These are phyloP conservation scores for Penicillium psychrofluorescens DNA, from an alignment of 495 filamentous ascomycete species.

Conservation along the genomic window DNA sequence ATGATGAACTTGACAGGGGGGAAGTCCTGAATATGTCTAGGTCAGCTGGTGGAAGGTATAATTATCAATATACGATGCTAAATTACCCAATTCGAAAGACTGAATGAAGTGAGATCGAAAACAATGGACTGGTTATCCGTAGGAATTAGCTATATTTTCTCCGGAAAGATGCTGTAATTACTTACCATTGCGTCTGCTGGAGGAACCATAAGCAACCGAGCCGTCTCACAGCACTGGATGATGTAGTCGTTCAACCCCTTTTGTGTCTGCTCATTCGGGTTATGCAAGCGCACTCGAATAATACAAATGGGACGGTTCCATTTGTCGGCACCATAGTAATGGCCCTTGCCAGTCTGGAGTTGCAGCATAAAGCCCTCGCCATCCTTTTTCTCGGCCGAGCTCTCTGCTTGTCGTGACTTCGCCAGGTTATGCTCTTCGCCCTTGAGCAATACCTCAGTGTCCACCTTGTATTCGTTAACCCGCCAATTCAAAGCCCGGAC, in stretches of 20 bases:
- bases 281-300: conserved; percentile 70
- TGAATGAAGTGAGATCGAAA: conserved; percentile 89
- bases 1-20: conserved; percentile 93
- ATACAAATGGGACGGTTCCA: conserved; percentile 74
- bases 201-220: conserved; percentile 62
- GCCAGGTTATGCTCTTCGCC: conserved; percentile 60
- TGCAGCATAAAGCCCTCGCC: conserved; percentile 75
- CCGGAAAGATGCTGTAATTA: conserved; percentile 8
- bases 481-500: conserved; percentile 86
- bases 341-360: conserved; percentile 81
- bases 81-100: conserved; percentile 80
- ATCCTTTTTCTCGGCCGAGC: conserved; percentile 49
- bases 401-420: conserved; percentile 46
- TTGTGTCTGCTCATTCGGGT: conserved; percentile 71
- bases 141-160: neutral
- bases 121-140: conserved; percentile 55
- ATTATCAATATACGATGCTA: neutral
- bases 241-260: conserved; percentile 74
- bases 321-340: conserved; percentile 75
- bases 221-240: conserved; percentile 84
- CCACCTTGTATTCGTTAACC: conserved; percentile 64
- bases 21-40: conserved; percentile 56
- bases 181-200: conserved; percentile 83
- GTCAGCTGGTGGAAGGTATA: neutral
- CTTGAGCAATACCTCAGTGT: conserved; percentile 68